phyloP scores from a whole-genome alignment of 148 eudicot species.

The Pharnaceum exiguum region DNA sequence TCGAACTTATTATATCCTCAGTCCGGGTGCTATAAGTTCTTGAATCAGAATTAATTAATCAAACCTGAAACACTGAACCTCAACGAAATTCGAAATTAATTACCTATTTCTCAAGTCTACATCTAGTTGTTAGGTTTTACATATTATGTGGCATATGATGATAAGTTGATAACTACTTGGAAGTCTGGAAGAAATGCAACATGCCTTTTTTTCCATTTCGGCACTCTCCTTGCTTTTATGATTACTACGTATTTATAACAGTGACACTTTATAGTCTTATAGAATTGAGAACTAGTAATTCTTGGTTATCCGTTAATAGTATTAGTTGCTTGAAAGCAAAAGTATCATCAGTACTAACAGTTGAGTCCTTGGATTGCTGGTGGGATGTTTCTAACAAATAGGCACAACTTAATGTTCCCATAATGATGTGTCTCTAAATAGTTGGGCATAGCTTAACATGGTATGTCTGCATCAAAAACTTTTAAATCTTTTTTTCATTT shows the following conservation, averaged over 20 bases:
- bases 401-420: background rate
- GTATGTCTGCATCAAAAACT: too few species aligned
- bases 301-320: background rate
- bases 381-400: conserved; percentile 7
- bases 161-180: background rate
- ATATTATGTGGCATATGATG: background rate
- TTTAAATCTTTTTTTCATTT: background rate
- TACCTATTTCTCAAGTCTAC: too few species aligned
- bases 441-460: too few species aligned
- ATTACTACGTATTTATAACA: background rate
- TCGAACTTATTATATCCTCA: too few species aligned
- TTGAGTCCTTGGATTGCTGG: background rate
- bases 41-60: too few species aligned
- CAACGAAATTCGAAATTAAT: too few species aligned
- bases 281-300: background rate
- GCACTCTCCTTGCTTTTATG: background rate
- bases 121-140: too few species aligned
- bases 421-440: too few species aligned
- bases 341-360: conserved; percentile 2
- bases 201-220: background rate
- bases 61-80: too few species aligned
- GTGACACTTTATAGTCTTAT: too few species aligned
- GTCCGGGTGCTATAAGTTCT: too few species aligned
- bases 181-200: background rate
- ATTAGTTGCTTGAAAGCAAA: conserved; percentile 2